Base-by-base conservation (phyloP, 306 rosid species). In the Pachyrhizus erosus region DNA sequence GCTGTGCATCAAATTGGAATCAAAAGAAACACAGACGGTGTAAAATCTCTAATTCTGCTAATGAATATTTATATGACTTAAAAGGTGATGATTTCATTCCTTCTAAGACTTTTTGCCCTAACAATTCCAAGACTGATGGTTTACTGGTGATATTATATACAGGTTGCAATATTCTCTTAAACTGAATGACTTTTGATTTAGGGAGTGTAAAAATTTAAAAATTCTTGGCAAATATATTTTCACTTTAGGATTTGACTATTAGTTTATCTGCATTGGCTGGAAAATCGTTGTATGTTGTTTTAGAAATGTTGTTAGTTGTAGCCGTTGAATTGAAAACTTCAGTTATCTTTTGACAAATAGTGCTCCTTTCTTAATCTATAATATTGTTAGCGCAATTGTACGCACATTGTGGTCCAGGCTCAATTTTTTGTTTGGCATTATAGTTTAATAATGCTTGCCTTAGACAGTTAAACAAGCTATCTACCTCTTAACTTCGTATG, bases 1-100 rank as follows among this genome's bases (percentile, higher is more conserved):
- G 70, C 42, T 65, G 76, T 39, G 61, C 34, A 60, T 85, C 91
- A 54, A 88, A 82, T 64, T 86, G 88, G 91, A 79, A 84, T 5
- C 87, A 88, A 80, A 62, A 88, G 60, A 69, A 85, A 73, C 57
- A 66, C 46, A 80, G 79, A 67, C 46, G 4, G 46, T 24, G 70
- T 60, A 48, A 79, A 66, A 69, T 55, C 68, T 73, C 88, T 48
- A 72, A 62, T 54, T 40, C 75, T 80, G 74, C 74, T 49, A 49
- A 70, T 75, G 66, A 37, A 12, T 68, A 37, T 29, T 48, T 60
- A n/a, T n/a, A n/a, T n/a, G n/a, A n/a, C n/a, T n/a, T 31, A 62
- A 80, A 85, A 70, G 18, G 78, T 4, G 46, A 54, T 61, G 40
- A 70, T 39, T 39, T 37, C 7, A 10, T 68, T 82, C 31, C n/a